Base-by-base conservation (phyloP, 257 asterid species). In the Jasminum sambac region DNA sequence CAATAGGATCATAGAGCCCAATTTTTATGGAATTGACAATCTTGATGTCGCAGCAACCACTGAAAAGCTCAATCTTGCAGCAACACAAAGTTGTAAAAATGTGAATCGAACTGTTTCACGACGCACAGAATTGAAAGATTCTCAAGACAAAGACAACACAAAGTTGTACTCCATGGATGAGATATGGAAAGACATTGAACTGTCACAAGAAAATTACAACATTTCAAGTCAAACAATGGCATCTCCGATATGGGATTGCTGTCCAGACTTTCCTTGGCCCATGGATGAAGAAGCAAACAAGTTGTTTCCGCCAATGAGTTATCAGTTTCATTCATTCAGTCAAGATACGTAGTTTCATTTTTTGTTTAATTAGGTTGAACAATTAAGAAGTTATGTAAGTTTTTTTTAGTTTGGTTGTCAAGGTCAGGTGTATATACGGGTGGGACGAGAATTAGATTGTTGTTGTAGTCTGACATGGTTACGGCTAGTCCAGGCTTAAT, bases 161-260 rank as follows among this genome's bases (percentile, higher is more conserved):
- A 52, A 52, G 10, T 52, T 52, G 6, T 8, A 52, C 61, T 52
- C 61, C 17, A 79, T 87, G 90, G 98, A 93, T 73, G 97, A 93
- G 67, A 86, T 93, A 68, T 93, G 97, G 97, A 89, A 86, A 65
- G 96, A 90, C 63, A 84, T 90, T 30, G 96, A 86, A 74, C 36
- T 83, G 50, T 76, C 79, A 2, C 89, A 88, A 72, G 93, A 75
- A 19, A 72, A 68, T 42, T 74, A 44, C 66, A 78, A 60, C 16
- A 69, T 79, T 66, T 64, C 80, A 21, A 6, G 30, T 62, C 83
- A 76, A 75, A 58, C 74, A 37, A 62, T 86, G 81, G 81, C 73
- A 46, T 81, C 90, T 25, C 85, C 91, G 5, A 25, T 75, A n/a
- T 89, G 97, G 97, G 91, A 89, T 72, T 82, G 85, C 55, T 75